These are phyloP conservation scores for Verticillium isaacii DNA, from an alignment of 2,329 filamentous ascomycete species.

Conservation along the genomic window DNA sequence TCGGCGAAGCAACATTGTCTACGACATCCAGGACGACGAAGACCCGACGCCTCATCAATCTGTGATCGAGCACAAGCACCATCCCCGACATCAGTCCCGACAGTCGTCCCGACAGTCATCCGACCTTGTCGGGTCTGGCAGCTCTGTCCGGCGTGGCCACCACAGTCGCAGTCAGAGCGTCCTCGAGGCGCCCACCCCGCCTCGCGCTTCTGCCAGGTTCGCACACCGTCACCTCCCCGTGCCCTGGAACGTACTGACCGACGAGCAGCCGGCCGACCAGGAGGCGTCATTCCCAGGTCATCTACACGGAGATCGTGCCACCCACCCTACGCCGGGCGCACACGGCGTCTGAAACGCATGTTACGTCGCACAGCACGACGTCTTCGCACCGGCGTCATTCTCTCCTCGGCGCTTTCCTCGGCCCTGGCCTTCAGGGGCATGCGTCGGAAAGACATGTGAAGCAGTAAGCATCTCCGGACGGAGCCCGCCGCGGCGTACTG, in stretches of 20 bases:
- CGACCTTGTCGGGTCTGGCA: constrained; percentile 7
- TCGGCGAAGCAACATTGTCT: not conserved
- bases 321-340: constrained; percentile 7
- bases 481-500: not conserved
- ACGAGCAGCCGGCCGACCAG: constrained; percentile 3
- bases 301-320: constrained; percentile 5
- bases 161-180: constrained; percentile 4
- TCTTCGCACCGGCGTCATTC: constrained; percentile 9
- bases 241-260: constrained; percentile 1
- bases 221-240: not conserved
- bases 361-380: constrained; percentile 11
- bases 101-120: constrained; percentile 8
- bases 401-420: constrained; percentile 6
- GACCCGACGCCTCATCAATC: not conserved
- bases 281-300: constrained; percentile 5
- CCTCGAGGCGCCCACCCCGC: constrained; percentile 5
- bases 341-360: constrained; percentile 10
- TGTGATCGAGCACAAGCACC: not conserved
- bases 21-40: not conserved
- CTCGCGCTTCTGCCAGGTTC: constrained; percentile 6
- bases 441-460: constrained; percentile 19
- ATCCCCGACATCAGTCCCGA: constrained; percentile 8
- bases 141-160: constrained; percentile 5
- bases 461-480: constrained; percentile 16
- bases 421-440: constrained; percentile 8